Evolutionary conservation across 2,329 filamentous ascomycete species (phyloP).

Genomic region (Cercospora sp.): DNA sequence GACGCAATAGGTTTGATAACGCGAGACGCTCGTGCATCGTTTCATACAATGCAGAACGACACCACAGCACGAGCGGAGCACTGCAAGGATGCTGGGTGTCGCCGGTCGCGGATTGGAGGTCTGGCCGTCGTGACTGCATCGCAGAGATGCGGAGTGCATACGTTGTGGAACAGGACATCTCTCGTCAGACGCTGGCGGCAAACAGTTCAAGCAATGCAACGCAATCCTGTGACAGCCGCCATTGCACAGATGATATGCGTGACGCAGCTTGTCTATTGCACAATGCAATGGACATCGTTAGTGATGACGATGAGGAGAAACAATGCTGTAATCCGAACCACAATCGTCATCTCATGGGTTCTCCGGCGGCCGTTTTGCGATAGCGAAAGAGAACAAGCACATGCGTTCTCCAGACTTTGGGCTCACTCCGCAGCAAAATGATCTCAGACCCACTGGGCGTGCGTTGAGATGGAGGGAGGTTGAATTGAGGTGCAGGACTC

Average conservation of each 20-base stretch:
- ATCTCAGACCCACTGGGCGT: conserved; percentile 7
- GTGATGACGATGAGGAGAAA: conserved; percentile 6
- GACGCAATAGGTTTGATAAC: not conserved
- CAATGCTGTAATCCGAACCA: conserved; percentile 8
- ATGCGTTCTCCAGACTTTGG: conserved; percentile 6
- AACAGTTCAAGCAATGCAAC: conserved; percentile 12
- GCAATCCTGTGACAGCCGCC: not conserved
- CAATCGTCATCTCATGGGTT: not conserved
- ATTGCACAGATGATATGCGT: conserved; percentile 4
- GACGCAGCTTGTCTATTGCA: not conserved
- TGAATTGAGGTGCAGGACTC: conserved; percentile 2
- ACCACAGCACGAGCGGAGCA: conserved; percentile 20
- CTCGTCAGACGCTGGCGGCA: conserved; percentile 12
- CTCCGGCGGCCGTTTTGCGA: not conserved
- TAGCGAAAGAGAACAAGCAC: not conserved
- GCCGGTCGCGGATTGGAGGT: not conserved
- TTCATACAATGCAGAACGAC: conserved; percentile 10
- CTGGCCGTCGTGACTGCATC: conserved; percentile 13
- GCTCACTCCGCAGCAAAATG: not conserved
- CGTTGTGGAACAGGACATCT: conserved; percentile 16
- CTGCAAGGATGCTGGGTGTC: not conserved
- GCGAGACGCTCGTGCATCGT: conserved; percentile 18
- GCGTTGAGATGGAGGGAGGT: conserved; percentile 14
- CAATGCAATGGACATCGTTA: not conserved
- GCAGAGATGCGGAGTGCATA: conserved; percentile 24